phyloP scores from a whole-genome alignment of 2,329 filamentous ascomycete species.

The Fusarium sp. region DNA sequence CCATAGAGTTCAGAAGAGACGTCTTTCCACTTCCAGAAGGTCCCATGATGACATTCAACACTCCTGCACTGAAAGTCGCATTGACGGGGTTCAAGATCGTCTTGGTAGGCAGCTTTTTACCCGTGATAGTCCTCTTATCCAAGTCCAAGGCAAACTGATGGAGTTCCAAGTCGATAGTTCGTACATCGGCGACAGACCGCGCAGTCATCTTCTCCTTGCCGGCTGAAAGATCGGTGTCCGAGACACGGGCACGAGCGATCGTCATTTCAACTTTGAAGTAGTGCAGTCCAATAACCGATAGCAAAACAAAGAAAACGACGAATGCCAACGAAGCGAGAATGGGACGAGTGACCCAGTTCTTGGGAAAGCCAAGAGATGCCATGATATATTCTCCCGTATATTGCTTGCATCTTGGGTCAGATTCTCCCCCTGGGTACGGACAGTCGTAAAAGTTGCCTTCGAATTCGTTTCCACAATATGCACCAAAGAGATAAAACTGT shows the following conservation, averaged over 20 bases:
- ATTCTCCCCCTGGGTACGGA: conserved; percentile 71
- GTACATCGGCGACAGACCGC: conserved; percentile 65
- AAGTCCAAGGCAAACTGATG: conserved; percentile 75
- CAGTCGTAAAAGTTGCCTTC: conserved; percentile 80
- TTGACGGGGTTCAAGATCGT: conserved; percentile 77
- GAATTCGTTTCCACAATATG: conserved; percentile 81
- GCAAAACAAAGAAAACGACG: conserved; percentile 72
- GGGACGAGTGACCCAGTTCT: conserved; percentile 76
- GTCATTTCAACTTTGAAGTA: conserved; percentile 78
- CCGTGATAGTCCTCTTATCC: conserved; percentile 70
- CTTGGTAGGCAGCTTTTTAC: conserved; percentile 67
- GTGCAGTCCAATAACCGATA: conserved; percentile 73
- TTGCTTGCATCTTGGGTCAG: conserved; percentile 75
- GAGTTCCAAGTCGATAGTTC: conserved; percentile 75
- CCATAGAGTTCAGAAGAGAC: conserved; percentile 80
- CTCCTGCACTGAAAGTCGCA: conserved; percentile 76
- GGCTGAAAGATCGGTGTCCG: conserved; percentile 74
- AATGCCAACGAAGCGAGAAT: conserved; percentile 75
- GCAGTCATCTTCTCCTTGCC: conserved; percentile 79
- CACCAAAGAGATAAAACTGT: conserved; percentile 79
- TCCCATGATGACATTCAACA: conserved; percentile 84
- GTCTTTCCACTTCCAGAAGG: conserved; percentile 85
- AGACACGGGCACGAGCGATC: conserved; percentile 73
- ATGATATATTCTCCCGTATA: conserved; percentile 81
- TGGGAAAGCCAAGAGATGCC: conserved; percentile 76